Evolutionary conservation across 106 monocot genomes (phyloP), one percentile per base, ranked within the genome.

Genomic region (Amphibolis antarctica): DNA sequence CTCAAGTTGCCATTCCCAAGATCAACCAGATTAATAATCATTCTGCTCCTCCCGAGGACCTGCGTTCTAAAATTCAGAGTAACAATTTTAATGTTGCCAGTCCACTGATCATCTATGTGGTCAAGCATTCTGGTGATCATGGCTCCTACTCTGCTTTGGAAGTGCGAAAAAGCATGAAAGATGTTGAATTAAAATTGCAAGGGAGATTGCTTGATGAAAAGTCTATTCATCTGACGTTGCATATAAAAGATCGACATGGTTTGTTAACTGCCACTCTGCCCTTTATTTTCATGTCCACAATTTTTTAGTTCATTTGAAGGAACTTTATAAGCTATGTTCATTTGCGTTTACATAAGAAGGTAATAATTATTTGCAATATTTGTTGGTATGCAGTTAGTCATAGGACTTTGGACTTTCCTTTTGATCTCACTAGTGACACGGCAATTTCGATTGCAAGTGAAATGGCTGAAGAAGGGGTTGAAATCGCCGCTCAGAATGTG

Each of bases 381-480:
- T 42, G 1, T 68, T 27, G 26, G 30, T 1, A 60, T 82, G 67
- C 73, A 88, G 88, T 57, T 48, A 31, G 3, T 53, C 49, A 30
- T 13, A 69, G 28, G 31, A 63, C 50, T 29, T 53, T 68, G 0
- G 30, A 75, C 53, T 89, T 80, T 43, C 4, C 53, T 12, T 82
- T 89, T 67, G 50, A 64, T 46, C 30, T 82, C 25, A 59, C 62
- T 10, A 60, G 53, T 44, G 85, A 85, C 60, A 82, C 85, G 18
- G 36, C 76, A 25, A 19, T 60, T 55, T 74, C 68, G 28, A 71
- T 89, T 56, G 88, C 88, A 15, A 68, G 44, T 42, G 79, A 85
- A 72, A 85, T 89, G 85, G 79, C 68, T 49, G 75, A 77, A 57
- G 61, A 79, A 57, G 61, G 77, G n/a, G 57, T 82, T 59, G 69